Base-by-base conservation (phyloP, 345 rosid species). In the Lumnitzera littorea region DNA sequence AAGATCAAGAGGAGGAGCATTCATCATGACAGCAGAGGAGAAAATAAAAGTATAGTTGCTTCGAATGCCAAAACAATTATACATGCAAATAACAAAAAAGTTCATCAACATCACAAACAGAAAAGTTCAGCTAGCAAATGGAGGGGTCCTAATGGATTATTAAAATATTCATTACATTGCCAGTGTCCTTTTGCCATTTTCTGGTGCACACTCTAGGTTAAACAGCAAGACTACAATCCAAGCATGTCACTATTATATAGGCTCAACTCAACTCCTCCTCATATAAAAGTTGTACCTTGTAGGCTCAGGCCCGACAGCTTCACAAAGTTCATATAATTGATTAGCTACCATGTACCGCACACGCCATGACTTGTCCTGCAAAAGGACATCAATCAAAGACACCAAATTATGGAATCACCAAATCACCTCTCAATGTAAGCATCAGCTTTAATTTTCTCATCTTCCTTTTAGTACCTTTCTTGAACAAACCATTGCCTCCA, bases 301-400 rank as follows among this genome's bases (percentile, higher is more conserved):
- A 71, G 89, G 90, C 72, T 87, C 96, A 52, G 90, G 96, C 48
- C 96, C 96, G 60, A 92, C 94, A 9, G 96, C 96, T 78, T 92
- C 98, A 62, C 98, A 92, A 58, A 92, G 89, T 77, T 92, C 96
- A 67, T 89, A 92, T 58, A 89, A 78, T 70, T 92, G 96, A 77
- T 92, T 92, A 61, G 98, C 98, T 61, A 92, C 96, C 91, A 87
- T 82, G 77, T 92, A 87, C 31, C 98, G 94, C 53, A 92, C 96
- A 70, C 98, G 96, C 98, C 96, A 92, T 46, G 96, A 92, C 76
- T 92, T 92, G 62, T 92, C 98, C 96, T 92, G 84, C 52, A 48
- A 52, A 50, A 31, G 47, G 67, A 48, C 46, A 14, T 48, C 50
- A 51, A 63, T 25, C 12, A 31, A 61, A 57, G 10, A 47, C 25